Evolutionary conservation across 2,329 filamentous ascomycete genomes (phyloP), one percentile per base, ranked within the genome.

Genomic region (Madurella mycetomatis): DNA sequence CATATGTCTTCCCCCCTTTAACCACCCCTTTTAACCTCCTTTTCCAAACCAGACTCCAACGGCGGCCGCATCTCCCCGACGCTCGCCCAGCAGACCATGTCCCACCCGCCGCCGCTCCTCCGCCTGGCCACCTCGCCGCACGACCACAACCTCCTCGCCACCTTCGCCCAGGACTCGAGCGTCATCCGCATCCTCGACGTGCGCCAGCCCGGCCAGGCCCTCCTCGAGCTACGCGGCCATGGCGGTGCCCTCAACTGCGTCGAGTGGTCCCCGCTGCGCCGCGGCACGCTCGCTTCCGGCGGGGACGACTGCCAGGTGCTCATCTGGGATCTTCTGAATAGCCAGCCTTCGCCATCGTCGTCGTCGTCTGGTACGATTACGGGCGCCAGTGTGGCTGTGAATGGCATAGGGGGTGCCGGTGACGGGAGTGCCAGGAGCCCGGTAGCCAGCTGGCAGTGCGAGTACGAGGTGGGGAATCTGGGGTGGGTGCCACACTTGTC

Each of bases 101-200:
- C 78, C 47, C 86, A 87, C 69, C 85, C 87, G 16, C 88, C 88
- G 4, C 90, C 90, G 1, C 76, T 95, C 40, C 76, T 95, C 53
- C 83, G 90, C 52, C 77, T 95, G 31, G 89, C 90, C 42, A 94
- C 92, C 12, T 97, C 92, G 1, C 94, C 94, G 1, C 92, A 97
- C 66, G 94, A 99, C 70, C 88, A 90, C 7, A 92, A 99, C 69
- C 84, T 99, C 34, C 83, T 99, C 37, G 92, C 92, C n/a, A 99
- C 94, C 0, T 97, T 99, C 70, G 92, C 94, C 16, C 87, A 91
- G 66, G 94, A 97, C 68, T 95, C 90, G 4, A 92, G 87, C 64
- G 77, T 95, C 34, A 92, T 99, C 67, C 90, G 94, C 46, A 95
- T 99, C 51, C 84, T 99, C 31, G 94, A 99, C 66, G 92, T 97